Percentiles rank a stretch among this genome's conserved stretches.
Conservation (phyloP, 208 protist genomes). For the Leishmania tropica region DNA sequence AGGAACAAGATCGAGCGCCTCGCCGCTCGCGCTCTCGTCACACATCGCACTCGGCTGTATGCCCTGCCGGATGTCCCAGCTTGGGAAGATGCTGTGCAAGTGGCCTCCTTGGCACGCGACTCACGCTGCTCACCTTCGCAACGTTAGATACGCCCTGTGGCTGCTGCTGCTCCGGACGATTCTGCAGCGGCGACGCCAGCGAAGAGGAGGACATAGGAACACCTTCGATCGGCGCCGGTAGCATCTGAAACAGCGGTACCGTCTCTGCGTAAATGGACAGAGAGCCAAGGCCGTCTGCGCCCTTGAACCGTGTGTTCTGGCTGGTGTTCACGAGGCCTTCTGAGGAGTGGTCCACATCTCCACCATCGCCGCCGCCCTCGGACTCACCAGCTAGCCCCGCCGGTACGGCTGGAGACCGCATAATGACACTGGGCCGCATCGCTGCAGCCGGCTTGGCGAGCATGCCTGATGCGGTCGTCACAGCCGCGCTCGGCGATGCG, state of each 20-base stretch:
- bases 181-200: not conserved
- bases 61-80: not conserved
- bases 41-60: not conserved
- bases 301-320: not conserved
- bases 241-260: not conserved
- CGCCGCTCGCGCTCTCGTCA: not conserved
- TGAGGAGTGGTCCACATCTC: not conserved
- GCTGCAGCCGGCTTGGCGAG: not conserved
- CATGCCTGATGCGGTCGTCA: not conserved
- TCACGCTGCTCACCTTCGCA: not conserved
- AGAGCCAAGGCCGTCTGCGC: not conserved
- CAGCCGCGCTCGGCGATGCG: not conserved
- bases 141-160: not conserved
- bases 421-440: not conserved
- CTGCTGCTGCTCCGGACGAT: not conserved
- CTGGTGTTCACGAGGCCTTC: conserved; percentile 2
- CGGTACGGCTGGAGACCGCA: not conserved
- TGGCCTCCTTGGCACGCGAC: not conserved
- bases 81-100: not conserved
- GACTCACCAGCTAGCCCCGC: not conserved
- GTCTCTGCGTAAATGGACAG: not conserved
- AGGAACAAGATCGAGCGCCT: not conserved
- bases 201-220: not conserved
- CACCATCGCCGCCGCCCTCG: not conserved
- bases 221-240: not conserved